Conservation (phyloP, 192 early-diverging fungal genomes). For the Backusella sp. region DNA sequence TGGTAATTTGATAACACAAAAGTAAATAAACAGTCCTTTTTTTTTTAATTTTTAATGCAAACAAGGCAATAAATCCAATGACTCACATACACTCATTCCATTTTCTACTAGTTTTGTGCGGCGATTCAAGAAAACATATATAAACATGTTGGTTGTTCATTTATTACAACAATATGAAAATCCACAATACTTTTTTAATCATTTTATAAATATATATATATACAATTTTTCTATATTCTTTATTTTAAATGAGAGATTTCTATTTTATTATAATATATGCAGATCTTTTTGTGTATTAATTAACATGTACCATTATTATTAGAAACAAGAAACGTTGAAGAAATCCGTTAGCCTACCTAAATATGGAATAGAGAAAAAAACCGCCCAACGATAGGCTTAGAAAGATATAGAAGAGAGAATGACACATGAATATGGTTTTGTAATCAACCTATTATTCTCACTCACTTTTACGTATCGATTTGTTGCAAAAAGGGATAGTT, state of each 20-base stretch:
- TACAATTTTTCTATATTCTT: background rate
- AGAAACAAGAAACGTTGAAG: background rate
- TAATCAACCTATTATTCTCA: background rate
- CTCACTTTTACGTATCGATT: background rate
- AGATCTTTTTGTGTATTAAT: background rate
- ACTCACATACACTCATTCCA: slow-evolving; percentile 12
- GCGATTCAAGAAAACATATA: slow-evolving; percentile 10
- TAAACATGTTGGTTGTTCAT: background rate
- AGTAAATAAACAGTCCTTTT: slow-evolving; percentile 6
- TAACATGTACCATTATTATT: too few species aligned
- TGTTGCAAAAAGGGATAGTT: background rate
- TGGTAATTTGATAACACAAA: slow-evolving; percentile 4
- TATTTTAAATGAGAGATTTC: background rate
- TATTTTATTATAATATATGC: background rate
- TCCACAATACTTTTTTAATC: background rate
- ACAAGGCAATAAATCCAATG: slow-evolving; percentile 5
- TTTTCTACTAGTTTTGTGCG: background rate
- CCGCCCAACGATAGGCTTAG: too few species aligned
- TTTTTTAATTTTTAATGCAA: slow-evolving; percentile 6
- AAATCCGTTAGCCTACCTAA: background rate
- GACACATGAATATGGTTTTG: background rate
- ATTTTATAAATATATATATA: background rate
- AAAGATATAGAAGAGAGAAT: too few species aligned
- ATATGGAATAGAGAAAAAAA: background rate
- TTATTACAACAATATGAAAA: background rate